Evolutionary conservation across 129 eudicot species (phyloP), one percentile per base, ranked within the genome.

Genomic region (Escallonia rubra): DNA sequence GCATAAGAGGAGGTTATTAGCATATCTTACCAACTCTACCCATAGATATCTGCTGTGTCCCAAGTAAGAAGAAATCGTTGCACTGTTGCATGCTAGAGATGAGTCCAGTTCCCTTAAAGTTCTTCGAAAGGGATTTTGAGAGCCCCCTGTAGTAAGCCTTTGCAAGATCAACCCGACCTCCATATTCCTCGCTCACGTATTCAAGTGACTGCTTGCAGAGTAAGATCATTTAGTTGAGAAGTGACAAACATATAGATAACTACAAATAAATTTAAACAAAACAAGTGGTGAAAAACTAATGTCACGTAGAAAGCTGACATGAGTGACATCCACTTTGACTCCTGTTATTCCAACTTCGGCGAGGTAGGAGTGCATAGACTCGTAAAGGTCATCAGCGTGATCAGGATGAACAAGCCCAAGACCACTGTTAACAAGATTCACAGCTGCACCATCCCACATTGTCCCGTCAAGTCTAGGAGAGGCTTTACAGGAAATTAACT

Each of bases 81-180:
- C 88, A 79, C n/a, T 83, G 88, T 41, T 83, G 79, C 88, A 83
- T 83, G 72, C 88, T 83, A 54, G 88, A 76, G 16, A 83, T 76
- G 7, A 83, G 82, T 6, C 83, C 83, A 41, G 70, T 72, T 15
- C 88, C 88, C 12, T 79, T 75, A 74, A 83, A 76, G 65, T 83
- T 83, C 74, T 83, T 83, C 15, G 52, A 16, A 39, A 83, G 46
- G 15, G 88, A 83, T 42, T 79, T 79, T 3, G 85, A 78, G 8
- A 83, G 44, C 48, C 88, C 82, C 5, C 72, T 72, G 51, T 83
- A 83, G 64, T 79, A 83, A 41, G 75, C 78, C 75, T 79, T 83
- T 52, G 85, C 88, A 52, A 83, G 82, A 65, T 72, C 88, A 43
- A 83, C 88, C 59, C 88, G 56, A 34, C 88, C 88, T 64, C 88